Conservation (phyloP, 2,329 filamentous ascomycete genomes). For the Aspergillus ustus region DNA sequence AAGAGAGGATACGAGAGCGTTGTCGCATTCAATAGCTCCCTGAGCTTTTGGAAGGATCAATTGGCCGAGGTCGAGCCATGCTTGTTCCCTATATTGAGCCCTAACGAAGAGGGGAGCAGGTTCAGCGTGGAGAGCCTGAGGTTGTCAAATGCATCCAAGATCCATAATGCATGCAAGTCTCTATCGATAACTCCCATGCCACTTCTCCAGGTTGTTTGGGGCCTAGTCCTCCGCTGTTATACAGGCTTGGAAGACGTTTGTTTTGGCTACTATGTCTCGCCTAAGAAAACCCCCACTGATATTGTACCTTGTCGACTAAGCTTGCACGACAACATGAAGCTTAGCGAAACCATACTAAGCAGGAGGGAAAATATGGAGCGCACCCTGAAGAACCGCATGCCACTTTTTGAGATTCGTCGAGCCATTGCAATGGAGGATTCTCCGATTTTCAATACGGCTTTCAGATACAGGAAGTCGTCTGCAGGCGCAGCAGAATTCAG, state of each 20-base stretch:
- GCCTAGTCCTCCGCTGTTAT: conserved; percentile 48
- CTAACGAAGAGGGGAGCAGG: conserved; percentile 10
- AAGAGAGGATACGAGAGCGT: conserved; percentile 33
- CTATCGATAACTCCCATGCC: conserved; percentile 26
- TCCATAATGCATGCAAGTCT: conserved; percentile 31
- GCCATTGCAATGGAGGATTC: conserved; percentile 31
- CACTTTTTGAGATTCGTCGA: conserved; percentile 31
- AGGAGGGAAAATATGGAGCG: conserved; percentile 27
- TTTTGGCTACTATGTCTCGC: conserved; percentile 49
- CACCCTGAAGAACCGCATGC: conserved; percentile 25
- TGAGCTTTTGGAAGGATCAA: conserved; percentile 53
- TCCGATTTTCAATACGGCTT: conserved; percentile 37
- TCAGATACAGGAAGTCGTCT: conserved; percentile 24
- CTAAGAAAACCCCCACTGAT: conserved; percentile 25
- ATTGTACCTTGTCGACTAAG: conserved; percentile 30
- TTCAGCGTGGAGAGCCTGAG: conserved; percentile 23
- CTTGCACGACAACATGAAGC: conserved; percentile 30
- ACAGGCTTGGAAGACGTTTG: conserved; percentile 51
- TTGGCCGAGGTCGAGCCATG: conserved; percentile 52
- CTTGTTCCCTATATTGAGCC: conserved; percentile 45
- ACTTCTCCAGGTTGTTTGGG: conserved; percentile 51
- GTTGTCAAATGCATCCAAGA: conserved; percentile 25
- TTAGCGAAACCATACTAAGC: conserved; percentile 29
- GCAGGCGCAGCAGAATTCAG: conserved; percentile 1
- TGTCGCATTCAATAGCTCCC: conserved; percentile 31